Base-by-base conservation (phyloP, 139 green algal genomes). In the Penium margaritaceum region DNA sequence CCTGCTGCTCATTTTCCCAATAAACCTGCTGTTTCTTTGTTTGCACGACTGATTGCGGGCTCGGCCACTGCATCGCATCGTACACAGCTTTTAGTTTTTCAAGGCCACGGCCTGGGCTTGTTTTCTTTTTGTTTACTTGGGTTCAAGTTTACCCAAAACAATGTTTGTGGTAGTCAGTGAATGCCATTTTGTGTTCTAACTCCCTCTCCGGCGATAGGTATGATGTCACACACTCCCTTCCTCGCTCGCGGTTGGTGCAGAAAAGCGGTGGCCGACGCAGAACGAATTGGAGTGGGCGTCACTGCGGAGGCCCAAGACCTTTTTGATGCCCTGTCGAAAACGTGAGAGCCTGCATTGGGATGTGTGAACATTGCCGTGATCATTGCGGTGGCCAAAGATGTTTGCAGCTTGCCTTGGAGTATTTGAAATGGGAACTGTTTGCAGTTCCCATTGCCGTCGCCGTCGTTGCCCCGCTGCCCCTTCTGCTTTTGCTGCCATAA, bases 271-370 rank as follows among this genome's bases (percentile, higher is more conserved):
- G 38, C 74, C 6, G 90, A 93, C 35, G 81, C 86, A 0, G 68
- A 79, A 5, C 87, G 88, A 41, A 89, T 95, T 14, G 89, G 89
- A 5, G 74, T 88, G 0, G 89, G 86, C 7, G 89, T 95, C 5
- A 89, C 84, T 6, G 79, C 78, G 19, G 84, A 92, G 51, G 88
- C 84, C 2, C 76, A 83, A 68, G 84, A 90, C n/a, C 85, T 95
- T 5, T 95, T 93, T 71, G 89, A 95, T 41, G 84, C 87, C 0
- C 70, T 95, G 0, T 78, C 76, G 37, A 95, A 95, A 84, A 95
- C 90, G 68, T 81, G 34, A 66, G 72, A 63, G 24, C 5, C 57
- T 44, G 12, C 36, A 70, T 12, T 7, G 15, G 60, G 17, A 12
- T 55, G 19, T 19, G 15, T 9, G 19, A 19, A 47, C 14, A 14